Evolutionary conservation across 257 asterid species (phyloP), one percentile per base, ranked within the genome.

Genomic region (Phtheirospermum japonicum): DNA sequence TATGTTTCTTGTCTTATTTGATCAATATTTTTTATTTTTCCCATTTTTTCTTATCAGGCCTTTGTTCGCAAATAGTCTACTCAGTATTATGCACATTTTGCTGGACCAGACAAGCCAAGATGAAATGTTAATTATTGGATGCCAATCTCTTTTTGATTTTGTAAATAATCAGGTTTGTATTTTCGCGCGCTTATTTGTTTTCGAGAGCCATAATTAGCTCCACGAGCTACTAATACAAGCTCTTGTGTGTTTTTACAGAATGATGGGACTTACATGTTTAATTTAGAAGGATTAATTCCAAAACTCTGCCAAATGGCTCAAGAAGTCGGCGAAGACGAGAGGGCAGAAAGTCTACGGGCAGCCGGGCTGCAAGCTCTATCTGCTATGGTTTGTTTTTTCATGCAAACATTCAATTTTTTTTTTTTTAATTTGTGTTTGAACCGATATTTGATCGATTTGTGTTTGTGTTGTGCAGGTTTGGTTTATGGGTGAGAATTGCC

Each of bases 401-500:
- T 23, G 28, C 28, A 23, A 23, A 23, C 28, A 23, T 23, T 23
- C 3, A 3, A 23, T 23, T 23, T 1, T 23, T 23, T 23, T 1
- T 23, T 23, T 50, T 59, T 2, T 12, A 11, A 61, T 46, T 63
- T 43, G 42, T 58, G 42, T 42, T 50, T 18, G 56, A 31, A 50
- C 14, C 13, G 3, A 51, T 19, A 42, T 42, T 12, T 42, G 31
- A 51, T 48, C 14, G 23, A 48, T 48, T 48, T 14, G 26, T 49
- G 13, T 62, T 65, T 50, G 57, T 67, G 49, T 50, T 67, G 40
- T 69, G 55, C 88, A 90, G 97, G 85, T 90, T 79, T 81, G 93
- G 95, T 87, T 90, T 83, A 90, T 90, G 97, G 97, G 97, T 45
- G 87, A 87, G 76, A 77, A 82, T 72, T 90, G 90, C 57, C 95